Percentiles rank a stretch among this genome's conserved stretches.
Evolutionary conservation across 2,329 filamentous ascomycete genomes (phyloP).

Genomic region (Ophiostoma australiae): DNA sequence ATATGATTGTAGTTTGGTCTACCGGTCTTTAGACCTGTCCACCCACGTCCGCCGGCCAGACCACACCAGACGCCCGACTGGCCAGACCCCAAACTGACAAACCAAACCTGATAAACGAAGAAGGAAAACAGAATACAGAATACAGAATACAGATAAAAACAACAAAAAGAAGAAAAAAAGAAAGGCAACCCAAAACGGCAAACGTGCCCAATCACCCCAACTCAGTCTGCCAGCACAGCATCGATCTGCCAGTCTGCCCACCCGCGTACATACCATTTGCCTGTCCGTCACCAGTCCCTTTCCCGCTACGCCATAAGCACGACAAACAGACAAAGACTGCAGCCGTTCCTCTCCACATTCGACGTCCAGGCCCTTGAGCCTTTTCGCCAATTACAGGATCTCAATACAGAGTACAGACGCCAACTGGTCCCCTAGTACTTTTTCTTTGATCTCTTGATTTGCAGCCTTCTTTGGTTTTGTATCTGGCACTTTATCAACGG

Average conservation of each 20-base stretch:
- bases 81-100: background rate
- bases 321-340: slow-evolving; percentile 1
- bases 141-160: background rate
- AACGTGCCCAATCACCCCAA: background rate
- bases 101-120: background rate
- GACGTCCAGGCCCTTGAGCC: background rate
- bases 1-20: slow-evolving; percentile 6
- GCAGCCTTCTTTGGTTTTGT: background rate
- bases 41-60: background rate
- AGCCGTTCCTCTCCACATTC: slow-evolving; percentile 3
- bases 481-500: background rate
- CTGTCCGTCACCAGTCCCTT: background rate
- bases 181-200: background rate
- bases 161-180: background rate
- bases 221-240: background rate
- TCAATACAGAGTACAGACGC: background rate
- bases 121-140: background rate
- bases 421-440: background rate
- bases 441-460: background rate
- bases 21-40: slow-evolving; percentile 11
- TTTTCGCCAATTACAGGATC: background rate
- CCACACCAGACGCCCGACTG: slow-evolving; percentile 5
- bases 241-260: background rate
- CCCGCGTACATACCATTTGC: background rate
- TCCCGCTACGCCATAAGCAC: background rate